Evolutionary conservation across 345 rosid species (phyloP).

Genomic region (Sisymbrium irio): DNA sequence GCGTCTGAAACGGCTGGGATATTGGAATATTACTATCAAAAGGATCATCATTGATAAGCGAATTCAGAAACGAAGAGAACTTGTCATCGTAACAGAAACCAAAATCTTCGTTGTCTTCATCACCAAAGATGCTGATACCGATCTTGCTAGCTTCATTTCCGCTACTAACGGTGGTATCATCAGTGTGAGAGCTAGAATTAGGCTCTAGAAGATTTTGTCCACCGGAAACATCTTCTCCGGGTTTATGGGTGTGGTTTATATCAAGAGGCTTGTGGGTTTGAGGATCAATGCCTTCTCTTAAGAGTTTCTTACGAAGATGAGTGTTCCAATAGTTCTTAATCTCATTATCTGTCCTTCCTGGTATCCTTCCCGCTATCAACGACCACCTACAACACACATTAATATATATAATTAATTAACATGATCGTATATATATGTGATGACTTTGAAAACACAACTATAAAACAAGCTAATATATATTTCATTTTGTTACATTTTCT

Average conservation of each 20-base stretch:
- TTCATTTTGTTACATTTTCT: background rate
- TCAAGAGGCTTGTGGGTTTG: slow-evolving; percentile 71
- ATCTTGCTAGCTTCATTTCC: slow-evolving; percentile 21
- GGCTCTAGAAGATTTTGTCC: slow-evolving; percentile 14
- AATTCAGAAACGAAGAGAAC: slow-evolving; percentile 67
- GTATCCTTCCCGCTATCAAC: slow-evolving; percentile 83
- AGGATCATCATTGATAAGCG: slow-evolving; percentile 52
- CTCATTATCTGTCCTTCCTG: slow-evolving; percentile 87
- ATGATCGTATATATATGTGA: background rate
- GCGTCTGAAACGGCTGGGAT: slow-evolving; percentile 10
- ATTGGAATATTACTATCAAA: slow-evolving; percentile 21
- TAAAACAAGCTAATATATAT: background rate
- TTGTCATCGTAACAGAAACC: slow-evolving; percentile 49
- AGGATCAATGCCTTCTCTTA: slow-evolving; percentile 81
- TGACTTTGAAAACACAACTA: background rate
- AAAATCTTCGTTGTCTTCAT: slow-evolving; percentile 16
- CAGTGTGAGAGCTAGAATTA: slow-evolving; percentile 6
- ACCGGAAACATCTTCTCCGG: slow-evolving; percentile 22
- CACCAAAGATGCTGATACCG: slow-evolving; percentile 15
- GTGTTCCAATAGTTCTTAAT: slow-evolving; percentile 95
- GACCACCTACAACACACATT: slow-evolving; percentile 58
- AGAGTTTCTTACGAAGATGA: slow-evolving; percentile 72
- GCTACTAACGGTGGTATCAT: slow-evolving; percentile 2
- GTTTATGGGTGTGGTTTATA: slow-evolving; percentile 16
- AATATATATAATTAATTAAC: background rate